Conservation (phyloP, 192 early-diverging fungal species). For the Gigaspora rosea region DNA sequence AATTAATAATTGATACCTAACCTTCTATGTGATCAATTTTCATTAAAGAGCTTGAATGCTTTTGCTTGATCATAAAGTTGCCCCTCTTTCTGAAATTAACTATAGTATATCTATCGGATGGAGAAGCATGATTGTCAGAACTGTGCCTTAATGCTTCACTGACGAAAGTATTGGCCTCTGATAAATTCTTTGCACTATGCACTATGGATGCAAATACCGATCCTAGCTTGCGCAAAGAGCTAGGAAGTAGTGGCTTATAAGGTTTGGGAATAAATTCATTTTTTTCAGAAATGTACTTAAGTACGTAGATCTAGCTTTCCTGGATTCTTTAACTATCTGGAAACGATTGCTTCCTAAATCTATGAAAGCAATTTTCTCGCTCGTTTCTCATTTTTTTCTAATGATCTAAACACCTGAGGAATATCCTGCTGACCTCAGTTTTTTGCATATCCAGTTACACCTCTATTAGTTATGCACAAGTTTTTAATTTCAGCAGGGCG, state of each 20-base stretch:
- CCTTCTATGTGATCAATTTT: background rate
- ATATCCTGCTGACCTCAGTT: background rate
- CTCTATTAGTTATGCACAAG: background rate
- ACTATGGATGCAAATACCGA: background rate
- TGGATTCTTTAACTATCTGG: background rate
- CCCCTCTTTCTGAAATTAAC: background rate
- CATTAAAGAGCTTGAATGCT: background rate
- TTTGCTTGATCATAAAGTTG: background rate
- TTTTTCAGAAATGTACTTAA: constrained; percentile 1
- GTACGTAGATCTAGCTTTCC: background rate
- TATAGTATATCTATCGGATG: background rate
- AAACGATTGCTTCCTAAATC: background rate
- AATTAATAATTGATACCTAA: too few relatives aligned
- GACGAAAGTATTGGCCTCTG: background rate
- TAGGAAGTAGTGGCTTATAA: background rate
- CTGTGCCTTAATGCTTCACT: background rate
- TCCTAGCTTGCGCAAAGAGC: background rate
- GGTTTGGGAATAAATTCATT: background rate
- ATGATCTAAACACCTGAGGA: background rate
- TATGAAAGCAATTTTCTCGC: background rate
- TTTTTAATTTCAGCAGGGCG: constrained; percentile 19
- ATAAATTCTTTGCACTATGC: background rate
- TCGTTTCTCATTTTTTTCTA: constrained; percentile 1
- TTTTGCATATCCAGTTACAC: constrained; percentile 12
- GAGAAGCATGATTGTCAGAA: background rate